phyloP scores from a whole-genome alignment of 345 rosid genomes.

The Hibiscus syriacus region DNA sequence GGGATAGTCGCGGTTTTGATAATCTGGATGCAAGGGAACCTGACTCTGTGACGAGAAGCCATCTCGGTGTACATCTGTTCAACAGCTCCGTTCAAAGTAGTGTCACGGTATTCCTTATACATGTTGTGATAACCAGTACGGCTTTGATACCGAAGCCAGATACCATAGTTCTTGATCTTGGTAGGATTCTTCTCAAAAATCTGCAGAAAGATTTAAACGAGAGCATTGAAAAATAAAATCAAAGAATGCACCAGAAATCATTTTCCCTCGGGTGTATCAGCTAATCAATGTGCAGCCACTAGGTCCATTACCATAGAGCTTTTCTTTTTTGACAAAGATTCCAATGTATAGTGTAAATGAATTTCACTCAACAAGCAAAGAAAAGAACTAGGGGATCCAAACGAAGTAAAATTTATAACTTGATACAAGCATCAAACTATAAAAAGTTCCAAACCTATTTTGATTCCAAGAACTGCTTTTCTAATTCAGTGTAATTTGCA shows the following conservation, averaged over 20 bases:
- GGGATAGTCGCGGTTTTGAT: slow-evolving; percentile 55
- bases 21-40: slow-evolving; percentile 56
- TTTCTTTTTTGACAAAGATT: not conserved
- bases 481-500: too few relatives aligned
- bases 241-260: not conserved
- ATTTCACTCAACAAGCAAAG: not conserved
- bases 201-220: slow-evolving; percentile 10
- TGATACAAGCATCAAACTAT: not conserved
- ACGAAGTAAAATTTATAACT: not conserved
- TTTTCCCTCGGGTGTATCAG: too few relatives aligned
- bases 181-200: slow-evolving; percentile 59
- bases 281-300: too few relatives aligned
- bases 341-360: not conserved
- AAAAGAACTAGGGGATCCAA: not conserved
- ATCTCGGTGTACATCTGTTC: slow-evolving; percentile 62
- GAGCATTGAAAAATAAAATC: not conserved
- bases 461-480: not conserved
- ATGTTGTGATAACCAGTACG: slow-evolving; percentile 48
- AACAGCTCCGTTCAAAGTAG: slow-evolving; percentile 49
- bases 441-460: not conserved
- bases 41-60: slow-evolving; percentile 60
- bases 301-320: not conserved
- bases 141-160: slow-evolving; percentile 51
- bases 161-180: slow-evolving; percentile 46
- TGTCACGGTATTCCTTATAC: slow-evolving; percentile 49